These are phyloP conservation scores for Polyplosphaeria fusca DNA, from an alignment of 495 filamentous ascomycete genomes.

Conservation along the genomic window DNA sequence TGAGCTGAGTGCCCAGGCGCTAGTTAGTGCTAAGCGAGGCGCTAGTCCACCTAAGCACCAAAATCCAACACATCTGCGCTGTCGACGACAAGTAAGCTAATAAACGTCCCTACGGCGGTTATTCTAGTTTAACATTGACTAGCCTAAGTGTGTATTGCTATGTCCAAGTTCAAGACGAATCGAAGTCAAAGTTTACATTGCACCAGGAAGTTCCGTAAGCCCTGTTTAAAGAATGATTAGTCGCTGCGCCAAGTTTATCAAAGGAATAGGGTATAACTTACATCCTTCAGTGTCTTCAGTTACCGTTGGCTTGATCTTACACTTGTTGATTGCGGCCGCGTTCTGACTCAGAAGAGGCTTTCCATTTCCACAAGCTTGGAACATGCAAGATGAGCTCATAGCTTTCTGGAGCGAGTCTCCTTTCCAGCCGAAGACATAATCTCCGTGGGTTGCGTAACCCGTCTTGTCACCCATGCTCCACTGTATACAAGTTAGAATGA, in stretches of 20 bases:
- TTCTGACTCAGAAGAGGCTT: conserved; percentile 1
- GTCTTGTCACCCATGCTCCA: background rate
- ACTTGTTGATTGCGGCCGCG: background rate
- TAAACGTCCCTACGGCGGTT: too few relatives aligned
- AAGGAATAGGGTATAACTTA: conserved; percentile 1
- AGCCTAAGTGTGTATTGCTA: too few relatives aligned
- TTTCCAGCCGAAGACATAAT: conserved; percentile 26
- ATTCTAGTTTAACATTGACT: too few relatives aligned
- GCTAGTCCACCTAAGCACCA: too few relatives aligned
- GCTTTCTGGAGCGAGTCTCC: conserved; percentile 44
- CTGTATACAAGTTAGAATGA: background rate
- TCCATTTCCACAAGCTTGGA: conserved; percentile 2
- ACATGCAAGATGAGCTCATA: conserved; percentile 31
- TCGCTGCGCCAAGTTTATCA: background rate
- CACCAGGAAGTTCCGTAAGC: background rate
- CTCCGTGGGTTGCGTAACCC: conserved; percentile 10
- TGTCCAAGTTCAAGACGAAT: too few relatives aligned
- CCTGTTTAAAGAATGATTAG: background rate
- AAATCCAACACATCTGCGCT: too few relatives aligned
- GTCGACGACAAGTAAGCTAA: too few relatives aligned
- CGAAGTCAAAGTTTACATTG: background rate
- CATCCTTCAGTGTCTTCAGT: background rate
- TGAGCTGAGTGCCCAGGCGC: too few relatives aligned
- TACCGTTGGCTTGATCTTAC: background rate
- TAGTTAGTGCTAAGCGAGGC: too few relatives aligned